These are phyloP conservation scores for Rhododendron kiyosumense DNA, from an alignment of 148 eudicot genomes.

Conservation along the genomic window DNA sequence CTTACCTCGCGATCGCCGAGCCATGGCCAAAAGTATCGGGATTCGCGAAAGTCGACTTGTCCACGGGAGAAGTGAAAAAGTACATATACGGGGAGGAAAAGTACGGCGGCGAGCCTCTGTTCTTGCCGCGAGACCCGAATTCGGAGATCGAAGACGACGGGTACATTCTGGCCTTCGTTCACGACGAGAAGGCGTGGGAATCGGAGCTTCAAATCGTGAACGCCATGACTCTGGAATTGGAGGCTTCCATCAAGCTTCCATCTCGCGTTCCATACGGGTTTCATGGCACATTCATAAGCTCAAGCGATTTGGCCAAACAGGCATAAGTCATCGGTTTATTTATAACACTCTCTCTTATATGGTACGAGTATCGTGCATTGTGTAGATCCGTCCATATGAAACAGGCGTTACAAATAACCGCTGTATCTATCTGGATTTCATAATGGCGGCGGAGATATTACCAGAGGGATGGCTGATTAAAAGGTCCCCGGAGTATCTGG, in stretches of 20 bases:
- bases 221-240: slow-evolving; percentile 18
- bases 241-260: slow-evolving; percentile 25
- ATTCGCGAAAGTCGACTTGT: slow-evolving; percentile 27
- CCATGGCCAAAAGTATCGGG: slow-evolving; percentile 37
- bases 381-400: background rate
- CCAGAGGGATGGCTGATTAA: slow-evolving; percentile 19
- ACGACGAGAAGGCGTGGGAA: slow-evolving; percentile 22
- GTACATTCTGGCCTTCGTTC: slow-evolving; percentile 23
- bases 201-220: slow-evolving; percentile 29
- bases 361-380: background rate
- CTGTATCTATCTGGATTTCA: background rate
- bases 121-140: slow-evolving; percentile 15
- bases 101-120: slow-evolving; percentile 37
- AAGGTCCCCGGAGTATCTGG: slow-evolving; percentile 12
- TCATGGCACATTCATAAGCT: slow-evolving; percentile 29
- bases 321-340: background rate
- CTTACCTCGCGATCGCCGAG: slow-evolving; percentile 31
- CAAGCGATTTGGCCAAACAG: slow-evolving; percentile 20
- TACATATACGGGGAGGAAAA: slow-evolving; percentile 16
- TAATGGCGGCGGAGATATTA: background rate
- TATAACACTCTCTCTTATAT: background rate
- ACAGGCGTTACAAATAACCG: background rate
- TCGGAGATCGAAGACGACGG: slow-evolving; percentile 26
- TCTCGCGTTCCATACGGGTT: slow-evolving; percentile 34
- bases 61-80: slow-evolving; percentile 20